Evolutionary conservation across 345 rosid genomes (phyloP), one percentile per base, ranked within the genome.

Genomic region (Microcos paniculata): DNA sequence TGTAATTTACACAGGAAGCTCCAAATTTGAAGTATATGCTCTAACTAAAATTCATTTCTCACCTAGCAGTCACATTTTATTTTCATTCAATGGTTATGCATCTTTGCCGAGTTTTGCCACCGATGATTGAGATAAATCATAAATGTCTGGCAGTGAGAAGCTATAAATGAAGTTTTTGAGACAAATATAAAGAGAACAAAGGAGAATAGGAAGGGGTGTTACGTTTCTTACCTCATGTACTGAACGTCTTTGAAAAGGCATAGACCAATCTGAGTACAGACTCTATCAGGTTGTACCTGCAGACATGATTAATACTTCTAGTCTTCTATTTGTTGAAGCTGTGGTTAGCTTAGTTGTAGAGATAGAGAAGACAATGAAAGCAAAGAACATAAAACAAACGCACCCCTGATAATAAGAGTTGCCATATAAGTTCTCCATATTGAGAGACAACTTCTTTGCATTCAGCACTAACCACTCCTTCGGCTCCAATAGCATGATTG

Each of bases 401-500:
- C 62, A 93, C 97, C 88, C 92, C 89, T n/a, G 90, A 76, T 71
- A 87, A 80, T 73, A 93, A 75, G 64, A 93, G 93, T 33, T 89
- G 79, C 94, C 94, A 93, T 77, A 93, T 90, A 23, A 87, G 42
- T 11, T 91, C 91, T 70, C 95, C 97, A 23, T 88, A 93, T 78
- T 90, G 83, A 52, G 91, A 57, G 61, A 93, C 88, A 68, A 91
- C 85, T 81, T 85, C 74, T 85, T 88, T 91, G 68, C 98, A 93
- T 70, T 90, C 92, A 0, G 86, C 87, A 40, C 89, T 88, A 24
- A 89, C 82, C 18, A 87, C 62, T 24, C 98, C 98, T 82, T 86
- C 83, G 53, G 90, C 97, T 46, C 95, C 97, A 63, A 91, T 87
- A 26, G 94, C 95, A 40, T 90, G 90, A 70, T 93, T 91, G 82